phyloP scores from a whole-genome alignment of 306 rosid genomes.

The Albizia julibrissin region DNA sequence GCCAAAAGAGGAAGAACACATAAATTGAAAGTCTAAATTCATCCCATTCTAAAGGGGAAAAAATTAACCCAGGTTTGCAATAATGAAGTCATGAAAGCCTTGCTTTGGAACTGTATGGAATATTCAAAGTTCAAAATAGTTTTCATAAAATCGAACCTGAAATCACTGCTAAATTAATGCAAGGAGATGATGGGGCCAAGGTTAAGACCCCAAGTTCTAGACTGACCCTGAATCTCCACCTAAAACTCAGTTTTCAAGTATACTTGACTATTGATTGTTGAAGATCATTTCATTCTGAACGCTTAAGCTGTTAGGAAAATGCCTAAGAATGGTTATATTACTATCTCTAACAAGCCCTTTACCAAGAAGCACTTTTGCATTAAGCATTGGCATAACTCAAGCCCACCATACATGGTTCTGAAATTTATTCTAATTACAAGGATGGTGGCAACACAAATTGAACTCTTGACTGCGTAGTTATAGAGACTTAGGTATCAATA shows the following conservation, averaged over 20 bases:
- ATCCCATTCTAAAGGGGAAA: background rate
- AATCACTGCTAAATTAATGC: conserved; percentile 11
- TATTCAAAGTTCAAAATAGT: conserved; percentile 5
- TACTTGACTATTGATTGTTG: background rate
- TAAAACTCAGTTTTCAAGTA: background rate
- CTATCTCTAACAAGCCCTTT: background rate
- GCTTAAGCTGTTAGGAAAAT: background rate
- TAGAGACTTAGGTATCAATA: background rate
- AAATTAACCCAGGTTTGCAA: background rate
- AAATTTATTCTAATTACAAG: background rate
- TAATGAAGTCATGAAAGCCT: background rate
- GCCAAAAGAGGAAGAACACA: background rate
- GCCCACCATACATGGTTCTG: background rate
- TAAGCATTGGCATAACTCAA: background rate
- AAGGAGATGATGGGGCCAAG: conserved; percentile 5
- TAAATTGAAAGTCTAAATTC: conserved; percentile 10
- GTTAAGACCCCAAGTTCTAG: background rate
- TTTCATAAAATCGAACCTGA: background rate
- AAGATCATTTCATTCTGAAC: background rate
- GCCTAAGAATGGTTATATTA: conserved; percentile 1
- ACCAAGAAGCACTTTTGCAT: background rate
- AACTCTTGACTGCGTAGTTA: background rate
- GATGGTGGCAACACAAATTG: background rate
- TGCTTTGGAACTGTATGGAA: background rate
- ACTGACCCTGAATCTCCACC: background rate